Evolutionary conservation across 1,139 yeast species (phyloP).

Genomic region (Spencermartinsiella ligniputridi): DNA sequence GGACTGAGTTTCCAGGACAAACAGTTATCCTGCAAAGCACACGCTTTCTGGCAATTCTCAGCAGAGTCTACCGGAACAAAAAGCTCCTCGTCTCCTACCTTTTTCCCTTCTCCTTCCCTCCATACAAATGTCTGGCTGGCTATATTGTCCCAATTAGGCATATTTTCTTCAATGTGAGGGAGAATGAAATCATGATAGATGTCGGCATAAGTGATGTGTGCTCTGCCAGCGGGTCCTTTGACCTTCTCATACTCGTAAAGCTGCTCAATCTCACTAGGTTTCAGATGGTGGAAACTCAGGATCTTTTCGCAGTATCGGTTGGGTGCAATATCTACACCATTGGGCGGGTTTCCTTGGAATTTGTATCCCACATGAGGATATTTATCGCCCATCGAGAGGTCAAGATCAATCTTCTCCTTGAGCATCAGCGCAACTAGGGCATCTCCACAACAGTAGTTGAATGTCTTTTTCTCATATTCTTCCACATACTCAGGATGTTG

Average conservation of each 20-base stretch:
- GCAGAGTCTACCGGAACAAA: slow-evolving; percentile 11
- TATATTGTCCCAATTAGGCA: slow-evolving; percentile 29
- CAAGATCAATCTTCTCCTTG: slow-evolving; percentile 18
- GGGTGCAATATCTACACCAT: slow-evolving; percentile 18
- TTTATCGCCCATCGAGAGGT: slow-evolving; percentile 19
- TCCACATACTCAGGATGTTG: slow-evolving; percentile 24
- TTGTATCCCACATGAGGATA: slow-evolving; percentile 21
- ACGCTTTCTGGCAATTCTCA: slow-evolving; percentile 24
- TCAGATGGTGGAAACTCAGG: slow-evolving; percentile 33
- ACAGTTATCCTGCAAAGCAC: slow-evolving; percentile 23
- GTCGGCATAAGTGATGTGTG: slow-evolving; percentile 30
- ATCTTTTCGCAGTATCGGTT: slow-evolving; percentile 34
- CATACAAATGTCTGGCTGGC: slow-evolving; percentile 5
- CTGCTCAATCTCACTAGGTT: slow-evolving; percentile 32
- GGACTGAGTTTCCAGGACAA: slow-evolving; percentile 25
- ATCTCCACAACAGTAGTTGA: slow-evolving; percentile 34
- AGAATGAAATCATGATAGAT: slow-evolving; percentile 33
- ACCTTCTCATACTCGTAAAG: slow-evolving; percentile 36
- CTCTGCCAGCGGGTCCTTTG: slow-evolving; percentile 25
- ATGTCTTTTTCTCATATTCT: slow-evolving; percentile 27
- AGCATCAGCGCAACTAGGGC: slow-evolving; percentile 30
- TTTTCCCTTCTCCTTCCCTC: not conserved
- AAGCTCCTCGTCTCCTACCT: not conserved
- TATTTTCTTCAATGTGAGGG: slow-evolving; percentile 28
- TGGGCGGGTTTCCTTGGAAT: slow-evolving; percentile 33